A percentile compares a stretch with the other conserved stretches of the same genome.
Evolutionary conservation across 169 alveolate species (phyloP).

Genomic region (Perkinsus olseni): DNA sequence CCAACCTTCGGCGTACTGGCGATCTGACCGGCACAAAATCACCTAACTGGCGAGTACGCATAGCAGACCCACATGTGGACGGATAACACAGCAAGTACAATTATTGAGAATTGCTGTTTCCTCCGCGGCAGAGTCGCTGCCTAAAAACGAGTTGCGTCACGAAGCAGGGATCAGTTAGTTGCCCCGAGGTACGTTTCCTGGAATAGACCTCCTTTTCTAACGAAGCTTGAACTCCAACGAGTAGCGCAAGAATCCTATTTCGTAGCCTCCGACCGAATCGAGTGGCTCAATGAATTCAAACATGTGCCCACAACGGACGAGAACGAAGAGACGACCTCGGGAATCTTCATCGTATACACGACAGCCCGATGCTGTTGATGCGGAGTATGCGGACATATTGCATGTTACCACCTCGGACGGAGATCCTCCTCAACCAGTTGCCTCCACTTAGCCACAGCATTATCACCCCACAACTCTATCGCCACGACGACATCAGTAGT

Average conservation of each 20-base stretch:
- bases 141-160: background rate
- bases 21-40: background rate
- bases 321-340: no score
- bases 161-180: no score
- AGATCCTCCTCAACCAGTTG: slow-evolving; percentile 46
- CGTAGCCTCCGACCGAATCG: no score
- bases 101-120: slow-evolving; percentile 28
- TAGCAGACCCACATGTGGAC: slow-evolving; percentile 48
- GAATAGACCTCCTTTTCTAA: slow-evolving; percentile 58
- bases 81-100: slow-evolving; percentile 72
- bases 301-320: no score
- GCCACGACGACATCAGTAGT: slow-evolving; percentile 56
- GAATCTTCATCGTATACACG: no score
- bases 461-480: slow-evolving; percentile 58
- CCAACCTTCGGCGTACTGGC: slow-evolving; percentile 55
- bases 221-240: slow-evolving; percentile 54
- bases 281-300: no score
- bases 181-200: slow-evolving; percentile 74
- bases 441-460: slow-evolving; percentile 60
- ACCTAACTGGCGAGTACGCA: background rate
- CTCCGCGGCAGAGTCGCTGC: slow-evolving; percentile 36
- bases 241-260: no score
- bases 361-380: no score
- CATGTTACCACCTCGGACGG: background rate
- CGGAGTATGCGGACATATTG: no score